phyloP scores from a whole-genome alignment of 805 yeast species.

The Blastobotrys parvus region DNA sequence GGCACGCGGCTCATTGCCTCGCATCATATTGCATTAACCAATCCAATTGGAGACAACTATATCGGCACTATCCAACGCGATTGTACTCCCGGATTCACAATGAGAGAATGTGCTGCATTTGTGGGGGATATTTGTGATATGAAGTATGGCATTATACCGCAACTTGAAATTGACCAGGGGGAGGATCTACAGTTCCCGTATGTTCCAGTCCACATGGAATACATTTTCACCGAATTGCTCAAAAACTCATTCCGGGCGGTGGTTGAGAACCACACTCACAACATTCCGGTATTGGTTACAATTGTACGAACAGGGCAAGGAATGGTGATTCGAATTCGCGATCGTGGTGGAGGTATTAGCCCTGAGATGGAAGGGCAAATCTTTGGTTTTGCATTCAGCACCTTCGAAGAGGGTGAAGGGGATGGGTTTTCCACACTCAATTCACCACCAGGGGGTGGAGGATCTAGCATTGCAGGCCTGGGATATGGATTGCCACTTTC shows the following conservation, averaged over 20 bases:
- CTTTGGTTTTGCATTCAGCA: conserved; percentile 81
- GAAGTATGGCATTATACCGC: conserved; percentile 72
- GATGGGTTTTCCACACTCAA: conserved; percentile 49
- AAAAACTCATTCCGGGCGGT: conserved; percentile 86
- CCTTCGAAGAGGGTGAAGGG: conserved; percentile 54
- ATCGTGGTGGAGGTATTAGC: conserved; percentile 82
- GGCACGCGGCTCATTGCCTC: conserved; percentile 80
- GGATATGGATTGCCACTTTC: conserved; percentile 92
- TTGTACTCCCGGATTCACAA: conserved; percentile 53
- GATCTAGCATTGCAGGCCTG: conserved; percentile 78
- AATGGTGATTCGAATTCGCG: conserved; percentile 72
- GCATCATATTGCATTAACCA: conserved; percentile 65
- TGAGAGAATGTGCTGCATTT: conserved; percentile 57
- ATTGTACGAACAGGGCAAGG: conserved; percentile 38
- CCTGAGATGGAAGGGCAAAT: conserved; percentile 56
- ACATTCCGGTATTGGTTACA: conserved; percentile 40
- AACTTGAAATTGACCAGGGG: conserved; percentile 49
- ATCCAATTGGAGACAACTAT: conserved; percentile 36
- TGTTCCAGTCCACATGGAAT: conserved; percentile 81
- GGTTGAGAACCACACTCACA: conserved; percentile 48
- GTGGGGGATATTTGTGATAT: conserved; percentile 78
- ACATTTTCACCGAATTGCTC: conserved; percentile 75
- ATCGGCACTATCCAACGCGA: conserved; percentile 62
- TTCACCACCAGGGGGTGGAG: conserved; percentile 63
- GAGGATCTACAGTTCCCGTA: conserved; percentile 62